These are phyloP conservation scores for Limonium bicolor DNA, from an alignment of 148 eudicot genomes.

Conservation along the genomic window DNA sequence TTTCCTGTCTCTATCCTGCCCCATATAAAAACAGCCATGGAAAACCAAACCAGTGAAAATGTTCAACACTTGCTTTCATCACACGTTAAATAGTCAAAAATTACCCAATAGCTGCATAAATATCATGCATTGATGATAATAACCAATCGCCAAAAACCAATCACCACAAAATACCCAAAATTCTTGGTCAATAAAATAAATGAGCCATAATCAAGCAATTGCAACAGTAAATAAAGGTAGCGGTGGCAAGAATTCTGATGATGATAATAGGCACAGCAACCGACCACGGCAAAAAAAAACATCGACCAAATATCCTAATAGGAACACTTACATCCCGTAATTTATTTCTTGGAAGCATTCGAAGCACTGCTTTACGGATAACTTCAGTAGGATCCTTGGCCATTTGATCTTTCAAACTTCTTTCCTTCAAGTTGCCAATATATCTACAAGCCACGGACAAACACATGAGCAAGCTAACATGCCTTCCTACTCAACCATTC, in stretches of 20 bases:
- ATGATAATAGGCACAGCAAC: not conserved
- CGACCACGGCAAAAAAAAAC: no score
- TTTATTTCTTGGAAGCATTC: slow-evolving; percentile 95
- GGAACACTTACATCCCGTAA: slow-evolving; percentile 79
- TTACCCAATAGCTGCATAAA: not conserved
- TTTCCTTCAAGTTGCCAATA: slow-evolving; percentile 80
- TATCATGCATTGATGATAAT: not conserved
- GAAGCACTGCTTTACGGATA: slow-evolving; percentile 83
- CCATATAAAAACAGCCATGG: not conserved
- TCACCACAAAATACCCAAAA: no score
- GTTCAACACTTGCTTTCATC: no score
- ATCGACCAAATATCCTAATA: no score
- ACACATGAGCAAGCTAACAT: not conserved
- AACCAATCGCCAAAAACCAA: no score
- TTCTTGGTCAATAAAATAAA: no score
- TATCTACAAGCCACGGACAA: slow-evolving; percentile 25
- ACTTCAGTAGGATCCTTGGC: slow-evolving; percentile 93
- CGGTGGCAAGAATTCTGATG: not conserved
- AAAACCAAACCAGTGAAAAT: not conserved
- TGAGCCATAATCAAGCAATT: no score
- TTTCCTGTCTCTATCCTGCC: slow-evolving; percentile 80
- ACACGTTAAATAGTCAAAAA: not conserved
- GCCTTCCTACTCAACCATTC: not conserved
- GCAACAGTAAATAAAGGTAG: no score
- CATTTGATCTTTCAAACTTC: slow-evolving; percentile 91